A percentile compares a stretch with the other conserved stretches of the same genome.
Conservation (phyloP, 768 basidiomycete species). For the Tulasnella sp. region DNA sequence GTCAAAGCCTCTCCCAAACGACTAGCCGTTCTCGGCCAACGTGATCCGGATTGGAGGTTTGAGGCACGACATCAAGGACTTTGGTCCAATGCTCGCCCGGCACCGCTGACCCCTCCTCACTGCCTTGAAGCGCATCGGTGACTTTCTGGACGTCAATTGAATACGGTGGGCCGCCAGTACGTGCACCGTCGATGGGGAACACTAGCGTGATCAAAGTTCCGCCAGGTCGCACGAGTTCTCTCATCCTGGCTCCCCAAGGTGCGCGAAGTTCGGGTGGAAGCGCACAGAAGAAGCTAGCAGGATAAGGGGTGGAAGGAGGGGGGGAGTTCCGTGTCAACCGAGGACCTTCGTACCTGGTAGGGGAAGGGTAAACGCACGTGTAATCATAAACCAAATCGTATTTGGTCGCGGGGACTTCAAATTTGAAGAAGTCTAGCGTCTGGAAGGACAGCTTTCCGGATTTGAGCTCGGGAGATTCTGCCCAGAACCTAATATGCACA, state of each 20-base stretch:
- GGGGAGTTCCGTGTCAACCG: neutral
- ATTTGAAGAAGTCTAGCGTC: slow-evolving; percentile 53
- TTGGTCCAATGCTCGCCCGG: slow-evolving; percentile 47
- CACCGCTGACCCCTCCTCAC: neutral
- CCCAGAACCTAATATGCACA: slow-evolving; percentile 5
- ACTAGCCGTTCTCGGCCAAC: slow-evolving; percentile 50
- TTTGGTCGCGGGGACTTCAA: slow-evolving; percentile 35
- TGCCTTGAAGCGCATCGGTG: slow-evolving; percentile 41
- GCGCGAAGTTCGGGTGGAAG: slow-evolving; percentile 52
- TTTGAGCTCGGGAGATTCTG: slow-evolving; percentile 3
- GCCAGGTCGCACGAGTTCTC: slow-evolving; percentile 53
- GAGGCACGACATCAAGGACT: slow-evolving; percentile 51
- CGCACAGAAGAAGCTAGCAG: slow-evolving; percentile 65
- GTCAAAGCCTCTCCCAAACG: slow-evolving; percentile 47
- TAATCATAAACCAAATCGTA: slow-evolving; percentile 65
- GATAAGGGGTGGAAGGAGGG: neutral
- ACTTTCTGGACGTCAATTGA: slow-evolving; percentile 58
- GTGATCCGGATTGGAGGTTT: slow-evolving; percentile 41
- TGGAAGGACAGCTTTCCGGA: slow-evolving; percentile 29
- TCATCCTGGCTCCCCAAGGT: slow-evolving; percentile 58
- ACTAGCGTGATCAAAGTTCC: slow-evolving; percentile 59
- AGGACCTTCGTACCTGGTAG: neutral
- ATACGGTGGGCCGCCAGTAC: slow-evolving; percentile 57
- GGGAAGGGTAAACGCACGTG: slow-evolving; percentile 40
- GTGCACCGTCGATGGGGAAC: slow-evolving; percentile 50